These are phyloP conservation scores for Caryopteris hybrid DNA, from an alignment of 305 asterid genomes.

Conservation along the genomic window DNA sequence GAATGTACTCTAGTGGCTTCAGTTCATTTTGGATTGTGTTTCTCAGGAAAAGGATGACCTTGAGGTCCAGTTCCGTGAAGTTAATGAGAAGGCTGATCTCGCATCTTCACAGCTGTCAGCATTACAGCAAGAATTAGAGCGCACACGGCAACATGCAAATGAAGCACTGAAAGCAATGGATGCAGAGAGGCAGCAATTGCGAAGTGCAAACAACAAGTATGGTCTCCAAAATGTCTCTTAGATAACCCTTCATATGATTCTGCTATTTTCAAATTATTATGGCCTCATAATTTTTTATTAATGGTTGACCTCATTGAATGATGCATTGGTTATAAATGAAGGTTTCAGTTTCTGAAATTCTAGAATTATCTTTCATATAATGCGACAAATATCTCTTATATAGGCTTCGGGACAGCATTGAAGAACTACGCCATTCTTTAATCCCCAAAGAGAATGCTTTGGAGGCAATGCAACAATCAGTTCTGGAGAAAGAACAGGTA, in stretches of 20 bases:
- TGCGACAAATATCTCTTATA: slow-evolving; percentile 22
- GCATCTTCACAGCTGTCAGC: slow-evolving; percentile 75
- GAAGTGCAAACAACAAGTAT: slow-evolving; percentile 92
- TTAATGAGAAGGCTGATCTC: slow-evolving; percentile 73
- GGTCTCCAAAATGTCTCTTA: slow-evolving; percentile 15
- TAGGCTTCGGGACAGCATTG: slow-evolving; percentile 85
- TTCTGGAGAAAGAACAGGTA: slow-evolving; percentile 90
- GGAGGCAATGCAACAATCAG: slow-evolving; percentile 79
- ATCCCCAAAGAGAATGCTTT: slow-evolving; percentile 83
- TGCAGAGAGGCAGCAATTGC: slow-evolving; percentile 84
- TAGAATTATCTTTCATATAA: slow-evolving; percentile 16
- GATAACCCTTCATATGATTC: slow-evolving; percentile 13
- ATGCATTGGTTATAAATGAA: slow-evolving; percentile 1
- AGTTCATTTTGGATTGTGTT: slow-evolving; percentile 27
- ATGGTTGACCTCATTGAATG: slow-evolving; percentile 6
- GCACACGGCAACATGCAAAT: slow-evolving; percentile 83
- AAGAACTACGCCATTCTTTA: slow-evolving; percentile 78
- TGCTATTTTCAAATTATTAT: slow-evolving; percentile 10
- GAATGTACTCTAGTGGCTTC: slow-evolving; percentile 17
- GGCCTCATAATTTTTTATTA: not conserved
- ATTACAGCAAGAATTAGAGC: slow-evolving; percentile 87
- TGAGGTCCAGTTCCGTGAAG: slow-evolving; percentile 78
- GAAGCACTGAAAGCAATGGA: slow-evolving; percentile 96
- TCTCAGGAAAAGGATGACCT: slow-evolving; percentile 93
- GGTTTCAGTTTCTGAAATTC: slow-evolving; percentile 1